A percentile compares a stretch with the other conserved stretches of the same genome.
Conservation (phyloP, 768 basidiomycete species). For the Psilocybe cyanescens region DNA sequence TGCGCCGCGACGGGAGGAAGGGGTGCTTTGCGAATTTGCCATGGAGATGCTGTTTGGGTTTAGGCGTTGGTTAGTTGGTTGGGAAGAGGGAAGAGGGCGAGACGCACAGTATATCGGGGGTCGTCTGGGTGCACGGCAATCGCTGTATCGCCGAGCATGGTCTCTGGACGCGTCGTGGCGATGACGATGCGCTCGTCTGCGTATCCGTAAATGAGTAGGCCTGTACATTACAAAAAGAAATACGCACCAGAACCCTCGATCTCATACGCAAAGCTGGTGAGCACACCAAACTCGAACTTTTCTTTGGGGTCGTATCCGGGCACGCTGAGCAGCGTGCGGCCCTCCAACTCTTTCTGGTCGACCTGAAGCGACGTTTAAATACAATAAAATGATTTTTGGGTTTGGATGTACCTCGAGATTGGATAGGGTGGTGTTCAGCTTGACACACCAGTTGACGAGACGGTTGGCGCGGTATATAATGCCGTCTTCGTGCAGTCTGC, state of each 20-base stretch:
- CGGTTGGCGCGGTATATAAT: conserved; percentile 94
- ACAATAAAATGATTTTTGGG: no score
- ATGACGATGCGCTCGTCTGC: conserved; percentile 89
- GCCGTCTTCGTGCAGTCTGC: conserved; percentile 87
- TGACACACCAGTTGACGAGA: conserved; percentile 97
- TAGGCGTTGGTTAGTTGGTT: background rate
- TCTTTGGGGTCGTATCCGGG: conserved; percentile 97
- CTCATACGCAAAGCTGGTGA: conserved; percentile 94
- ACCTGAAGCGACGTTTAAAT: conserved; percentile 39
- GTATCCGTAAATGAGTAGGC: background rate
- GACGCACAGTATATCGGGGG: conserved; percentile 73
- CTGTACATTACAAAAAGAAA: conserved; percentile 4
- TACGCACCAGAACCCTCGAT: conserved; percentile 79
- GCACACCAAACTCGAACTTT: conserved; percentile 94
- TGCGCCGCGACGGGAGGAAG: conserved; percentile 75
- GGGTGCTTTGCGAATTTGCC: conserved; percentile 93
- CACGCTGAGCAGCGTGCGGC: conserved; percentile 84
- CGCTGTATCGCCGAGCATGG: conserved; percentile 97
- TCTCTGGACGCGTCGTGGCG: conserved; percentile 97
- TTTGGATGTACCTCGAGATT: conserved; percentile 77
- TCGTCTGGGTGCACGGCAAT: conserved; percentile 97
- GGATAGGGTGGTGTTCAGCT: conserved; percentile 95
- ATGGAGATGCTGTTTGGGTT: conserved; percentile 72
- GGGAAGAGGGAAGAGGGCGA: background rate
- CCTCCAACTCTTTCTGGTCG: conserved; percentile 87